Base-by-base conservation (phyloP, 192 early-diverging fungal species). In the Podila epicladia region DNA sequence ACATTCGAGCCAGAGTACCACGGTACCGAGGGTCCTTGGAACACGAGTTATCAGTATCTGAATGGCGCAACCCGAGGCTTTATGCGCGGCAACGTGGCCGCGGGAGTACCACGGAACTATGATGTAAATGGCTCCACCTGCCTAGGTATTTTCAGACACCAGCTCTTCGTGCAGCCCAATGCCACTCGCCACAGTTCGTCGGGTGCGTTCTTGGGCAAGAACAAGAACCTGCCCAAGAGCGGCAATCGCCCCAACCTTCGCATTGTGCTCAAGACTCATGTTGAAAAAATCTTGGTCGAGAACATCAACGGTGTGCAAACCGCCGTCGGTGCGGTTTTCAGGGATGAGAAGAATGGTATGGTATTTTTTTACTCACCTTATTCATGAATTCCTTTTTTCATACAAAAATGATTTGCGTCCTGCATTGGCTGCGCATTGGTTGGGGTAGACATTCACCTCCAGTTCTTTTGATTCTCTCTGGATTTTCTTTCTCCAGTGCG, bases 1-100 rank as follows among this genome's bases (percentile, higher is more conserved):
- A 69, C 73, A 3, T 68, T 63, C 15, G 67, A 75, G 8, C 28
- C 60, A 22, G 62, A 62, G 35, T 64, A 64, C 48, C 73, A 75
- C 49, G 73, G 73, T 12, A 69, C 67, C 11, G 67, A 68, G 5
- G 73, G 73, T 12, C 73, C 73, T 26, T 75, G 73, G 73, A 59
- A 13, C 5, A 24, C 65, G 12, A 58, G 49, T n/a, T 69, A 62
- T 8, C 73, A 75, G 9, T 45, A 69, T 58, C 33, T 53, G 20
- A 58, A 48, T 33, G 13, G 20, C 7, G 26, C 35, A 8, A 24
- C 73, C 19, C 45, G 64, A 38, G 67, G 51, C 0, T 69, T 75
- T 15, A 69, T 75, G 66, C 29, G 62, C 15, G 67, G 67, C 11
- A 59, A 26, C n/a, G 7, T 51, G 5, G 41, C 55, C 9, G 53